Base-by-base conservation (phyloP, 1,139 yeast species). In the Pichia sp. region DNA sequence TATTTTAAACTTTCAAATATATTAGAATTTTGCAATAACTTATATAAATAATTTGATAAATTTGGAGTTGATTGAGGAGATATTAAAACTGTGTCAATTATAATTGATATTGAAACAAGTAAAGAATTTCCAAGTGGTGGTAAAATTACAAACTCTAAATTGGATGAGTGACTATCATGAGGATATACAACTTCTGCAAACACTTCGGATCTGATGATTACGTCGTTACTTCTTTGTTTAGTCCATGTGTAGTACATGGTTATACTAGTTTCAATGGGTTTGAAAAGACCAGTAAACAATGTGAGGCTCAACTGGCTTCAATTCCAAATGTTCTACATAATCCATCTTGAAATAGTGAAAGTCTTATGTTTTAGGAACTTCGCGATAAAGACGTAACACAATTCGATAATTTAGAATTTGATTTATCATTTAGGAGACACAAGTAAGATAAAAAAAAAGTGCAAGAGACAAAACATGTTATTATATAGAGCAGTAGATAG, bases 1-100 rank as follows among this genome's bases (percentile, higher is more conserved):
- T 44, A 45, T 9, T 38, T 9, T 18, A 53, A 42, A 9, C 38
- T 33, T 19, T 19, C 18, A 53, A 53, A 53, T 5, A 53, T 16
- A n/a, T 44, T 44, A n/a, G 56, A 53, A 9, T 44, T 28, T 14
- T 45, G 22, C 8, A 53, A 22, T 52, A 51, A 39, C n/a, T 41
- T 11, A 2, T 27, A 28, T 14, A 53, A 33, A 3, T 33, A 36
- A 19, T 27, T 22, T 6, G 42, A 29, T 10, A 53, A 10, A 30
- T 49, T 49, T 0, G 54, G 53, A 13, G 56, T 53, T 27, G 42
- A 42, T 9, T 39, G 28, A 4, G 29, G 31, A 22, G 46, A 36
- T 6, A 53, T 25, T 3, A 38, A 27, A 8, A 51, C 30, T 4
- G n/a, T 45, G 29, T 53, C 45, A 14, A 42, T n/a, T 5, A 18